Base-by-base conservation (phyloP, 2,329 filamentous ascomycete species). In the Fusarium luffae region DNA sequence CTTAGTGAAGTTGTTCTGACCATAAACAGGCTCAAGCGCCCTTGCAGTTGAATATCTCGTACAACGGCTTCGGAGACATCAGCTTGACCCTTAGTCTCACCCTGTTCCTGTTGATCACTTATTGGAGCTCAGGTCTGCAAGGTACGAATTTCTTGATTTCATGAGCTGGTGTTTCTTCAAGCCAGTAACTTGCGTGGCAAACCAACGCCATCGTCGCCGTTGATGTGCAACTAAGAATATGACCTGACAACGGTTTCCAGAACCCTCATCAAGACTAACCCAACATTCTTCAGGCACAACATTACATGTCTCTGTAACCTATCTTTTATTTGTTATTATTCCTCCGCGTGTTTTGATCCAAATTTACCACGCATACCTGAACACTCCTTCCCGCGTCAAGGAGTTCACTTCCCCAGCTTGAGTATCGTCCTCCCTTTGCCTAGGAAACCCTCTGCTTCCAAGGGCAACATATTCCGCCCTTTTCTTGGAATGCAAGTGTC, bases 401-500 rank as follows among this genome's bases (percentile, higher is more conserved):
- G 54, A 66, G 58, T 46, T 68, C 66, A 52, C 63, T 66, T 72
- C 69, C 66, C 71, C 66, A 56, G 61, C 71, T 71, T 64, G 63
- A 73, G 61, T 58, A 68, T 48, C 48, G 59, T 56, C 37, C 60
- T 56, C 54, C 47, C 49, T 64, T 43, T 25, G 21, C 34, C 56
- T 32, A 70, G 57, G 66, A 66, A 42, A 59, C 59, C 23, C 47
- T 42, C 41, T 59, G 44, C 65, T 66, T 44, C 43, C 66, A 74
- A 74, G 71, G 74, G 71, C 69, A 75, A 73, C 66, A 52, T 60
- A 71, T 72, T 67, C 71, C 59, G 74, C 75, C 75, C 72, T 75
- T 52, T 18, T 76, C 63, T 73, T 78, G 79, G 79, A 80, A 80
- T 80, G 78, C 73, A 47, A 79, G 67, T 80, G 79, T 77, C 77